Evolutionary conservation across 805 yeast species (phyloP).

Genomic region (Suhomyces pyralidae): DNA sequence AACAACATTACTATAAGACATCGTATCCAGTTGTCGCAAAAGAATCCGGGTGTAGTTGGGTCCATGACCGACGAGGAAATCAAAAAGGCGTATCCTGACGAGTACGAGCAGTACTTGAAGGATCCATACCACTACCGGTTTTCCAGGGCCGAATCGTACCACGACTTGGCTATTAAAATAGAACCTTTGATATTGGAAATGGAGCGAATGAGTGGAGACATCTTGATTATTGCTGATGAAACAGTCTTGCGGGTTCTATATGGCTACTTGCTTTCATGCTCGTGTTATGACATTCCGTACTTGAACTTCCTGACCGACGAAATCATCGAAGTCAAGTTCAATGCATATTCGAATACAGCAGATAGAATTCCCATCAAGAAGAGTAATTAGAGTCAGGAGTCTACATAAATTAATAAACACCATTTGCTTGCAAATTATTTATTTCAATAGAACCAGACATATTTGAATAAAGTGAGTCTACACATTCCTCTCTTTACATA

Average conservation of each 20-base stretch:
- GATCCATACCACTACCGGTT: constrained; percentile 94
- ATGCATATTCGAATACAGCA: constrained; percentile 78
- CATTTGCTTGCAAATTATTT: neutral
- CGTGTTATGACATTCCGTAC: constrained; percentile 81
- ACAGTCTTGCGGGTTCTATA: constrained; percentile 83
- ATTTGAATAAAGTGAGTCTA: too few species aligned
- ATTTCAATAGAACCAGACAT: neutral
- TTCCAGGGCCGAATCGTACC: constrained; percentile 92
- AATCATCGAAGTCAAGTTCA: constrained; percentile 81
- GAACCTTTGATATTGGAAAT: constrained; percentile 91
- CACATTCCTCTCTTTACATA: too few species aligned
- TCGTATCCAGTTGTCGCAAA: constrained; percentile 79
- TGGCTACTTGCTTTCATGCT: constrained; percentile 92
- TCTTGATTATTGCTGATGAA: constrained; percentile 90
- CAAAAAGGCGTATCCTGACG: constrained; percentile 58
- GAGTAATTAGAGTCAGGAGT: neutral
- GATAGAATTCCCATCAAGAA: constrained; percentile 30
- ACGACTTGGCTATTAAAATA: constrained; percentile 90
- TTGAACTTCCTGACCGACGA: constrained; percentile 77
- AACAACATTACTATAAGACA: constrained; percentile 65
- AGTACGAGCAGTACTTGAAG: constrained; percentile 56
- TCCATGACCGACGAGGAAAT: constrained; percentile 63
- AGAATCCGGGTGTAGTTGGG: constrained; percentile 87
- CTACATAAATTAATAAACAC: neutral
- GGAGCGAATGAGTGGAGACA: constrained; percentile 87